Evolutionary conservation across 2,329 filamentous ascomycete species (phyloP), one percentile per base, ranked within the genome.

Genomic region (Leptographium flavum): DNA sequence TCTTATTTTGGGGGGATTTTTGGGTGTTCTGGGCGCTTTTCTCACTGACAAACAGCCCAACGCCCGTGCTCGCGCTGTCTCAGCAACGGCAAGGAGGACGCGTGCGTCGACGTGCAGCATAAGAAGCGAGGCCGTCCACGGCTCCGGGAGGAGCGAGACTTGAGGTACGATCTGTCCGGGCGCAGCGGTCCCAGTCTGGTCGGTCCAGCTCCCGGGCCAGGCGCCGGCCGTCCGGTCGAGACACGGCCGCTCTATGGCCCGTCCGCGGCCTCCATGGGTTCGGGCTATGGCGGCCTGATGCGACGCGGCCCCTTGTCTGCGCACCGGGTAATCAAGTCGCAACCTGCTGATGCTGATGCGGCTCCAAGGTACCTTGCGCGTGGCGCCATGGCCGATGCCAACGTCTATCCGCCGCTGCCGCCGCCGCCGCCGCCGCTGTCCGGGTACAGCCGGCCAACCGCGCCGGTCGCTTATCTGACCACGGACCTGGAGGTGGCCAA

Each of bases 41-140:
- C n/a, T n/a, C n/a, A 33, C 43, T 21, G 17, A 40, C 21, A 22
- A 11, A 39, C 30, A 82, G 79, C 83, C 42, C 81, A 86, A 60
- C 73, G 85, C 46, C 85, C 85, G 25, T 92, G 85, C 58, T 80
- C 81, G 25, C 74, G 85, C 57, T 92, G 85, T 58, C 66, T 83
- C 30, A 77, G 77, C 55, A 86, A 85, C 56, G 82, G 83, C 49
- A 92, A 90, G 56, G 71, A 90, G 68, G 83, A 87, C 47, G 72
- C 79, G 8, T 92, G 85, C 57, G 70, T 86, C 54, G 85, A 92
- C 61, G 84, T 92, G 30, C 81, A 87, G 57, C 85, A 92, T 62
- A 92, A 90, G 62, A 92, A 90, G 60, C 70, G 85, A 54, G 85
- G 85, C 36, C 73, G 85, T 41, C 85, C 85, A 48, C 73, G 85